phyloP scores from a whole-genome alignment of 345 rosid genomes.

The Arabidopsis suecica region DNA sequence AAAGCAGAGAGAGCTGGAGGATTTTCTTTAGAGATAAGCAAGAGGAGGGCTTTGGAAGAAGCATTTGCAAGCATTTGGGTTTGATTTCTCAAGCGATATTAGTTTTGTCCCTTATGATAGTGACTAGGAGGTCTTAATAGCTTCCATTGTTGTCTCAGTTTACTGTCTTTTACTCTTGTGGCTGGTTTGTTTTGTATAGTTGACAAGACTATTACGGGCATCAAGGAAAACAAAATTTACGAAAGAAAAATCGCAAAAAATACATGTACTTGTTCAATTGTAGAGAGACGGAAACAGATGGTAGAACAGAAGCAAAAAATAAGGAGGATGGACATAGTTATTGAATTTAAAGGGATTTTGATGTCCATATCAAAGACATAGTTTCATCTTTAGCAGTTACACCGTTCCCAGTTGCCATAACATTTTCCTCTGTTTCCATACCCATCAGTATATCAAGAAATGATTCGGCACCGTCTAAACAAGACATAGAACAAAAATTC shows the following conservation, averaged over 20 bases:
- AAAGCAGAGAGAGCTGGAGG: constrained; percentile 93
- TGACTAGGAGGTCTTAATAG: neutral
- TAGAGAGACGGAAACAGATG: no score
- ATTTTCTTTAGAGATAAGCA: constrained; percentile 82
- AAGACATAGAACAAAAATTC: no score
- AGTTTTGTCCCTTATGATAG: neutral
- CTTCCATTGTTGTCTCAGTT: constrained; percentile 15
- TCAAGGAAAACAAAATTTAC: neutral
- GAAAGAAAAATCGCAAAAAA: neutral
- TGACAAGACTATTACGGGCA: neutral
- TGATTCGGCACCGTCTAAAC: no score
- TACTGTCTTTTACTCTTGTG: neutral
- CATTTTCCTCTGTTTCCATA: no score
- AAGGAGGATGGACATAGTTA: no score
- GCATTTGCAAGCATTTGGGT: constrained; percentile 91
- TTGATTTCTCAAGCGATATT: constrained; percentile 42
- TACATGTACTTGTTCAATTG: no score
- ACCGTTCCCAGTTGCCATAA: no score
- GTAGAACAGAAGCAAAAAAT: no score
- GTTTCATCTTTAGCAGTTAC: no score
- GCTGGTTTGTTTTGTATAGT: constrained; percentile 29
- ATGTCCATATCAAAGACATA: no score
- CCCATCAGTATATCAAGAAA: no score
- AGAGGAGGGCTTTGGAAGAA: constrained; percentile 89
- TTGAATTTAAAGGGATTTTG: no score